Conservation (phyloP, 495 filamentous ascomycete genomes). For the Penicillium bialowiezense region DNA sequence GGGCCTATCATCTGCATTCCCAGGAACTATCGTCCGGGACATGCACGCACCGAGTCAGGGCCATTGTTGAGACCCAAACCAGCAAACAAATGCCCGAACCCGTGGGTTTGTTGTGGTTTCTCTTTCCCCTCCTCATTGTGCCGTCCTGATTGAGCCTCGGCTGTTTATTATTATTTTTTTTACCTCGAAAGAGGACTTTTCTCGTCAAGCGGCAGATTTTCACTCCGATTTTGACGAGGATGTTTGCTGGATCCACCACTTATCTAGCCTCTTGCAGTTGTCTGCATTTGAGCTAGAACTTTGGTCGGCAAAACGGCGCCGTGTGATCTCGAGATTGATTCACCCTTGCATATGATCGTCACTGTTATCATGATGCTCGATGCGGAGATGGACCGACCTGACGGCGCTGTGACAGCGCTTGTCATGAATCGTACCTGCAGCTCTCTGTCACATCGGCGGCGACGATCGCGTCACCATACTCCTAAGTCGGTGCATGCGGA, state of each 20-base stretch:
- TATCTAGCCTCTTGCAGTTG: not conserved
- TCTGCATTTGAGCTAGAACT: not conserved
- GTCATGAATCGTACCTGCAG: slow-evolving; percentile 21
- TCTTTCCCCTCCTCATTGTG: not conserved
- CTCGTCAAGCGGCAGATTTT: not conserved
- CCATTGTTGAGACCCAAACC: not conserved
- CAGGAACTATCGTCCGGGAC: not conserved
- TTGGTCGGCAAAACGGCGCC: not conserved
- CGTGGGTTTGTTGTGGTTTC: not conserved
- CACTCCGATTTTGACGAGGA: not conserved
- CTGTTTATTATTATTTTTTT: not conserved
- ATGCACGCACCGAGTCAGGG: not conserved
- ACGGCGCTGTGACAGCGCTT: slow-evolving; percentile 9
- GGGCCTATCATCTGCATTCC: slow-evolving; percentile 6
- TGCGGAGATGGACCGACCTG: slow-evolving; percentile 10
- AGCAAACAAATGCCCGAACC: not conserved
- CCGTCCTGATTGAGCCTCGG: not conserved
- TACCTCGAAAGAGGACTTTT: not conserved
- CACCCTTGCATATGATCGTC: slow-evolving; percentile 23
- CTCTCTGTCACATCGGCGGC: not conserved
- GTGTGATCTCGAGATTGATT: not conserved
- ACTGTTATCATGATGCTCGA: slow-evolving; percentile 4
- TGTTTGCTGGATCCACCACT: no score
- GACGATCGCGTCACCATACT: not conserved
- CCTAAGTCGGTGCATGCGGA: not conserved